These are phyloP conservation scores for Yamadazyma pseudoaaseri DNA, from an alignment of 1,139 yeast species.

Conservation along the genomic window DNA sequence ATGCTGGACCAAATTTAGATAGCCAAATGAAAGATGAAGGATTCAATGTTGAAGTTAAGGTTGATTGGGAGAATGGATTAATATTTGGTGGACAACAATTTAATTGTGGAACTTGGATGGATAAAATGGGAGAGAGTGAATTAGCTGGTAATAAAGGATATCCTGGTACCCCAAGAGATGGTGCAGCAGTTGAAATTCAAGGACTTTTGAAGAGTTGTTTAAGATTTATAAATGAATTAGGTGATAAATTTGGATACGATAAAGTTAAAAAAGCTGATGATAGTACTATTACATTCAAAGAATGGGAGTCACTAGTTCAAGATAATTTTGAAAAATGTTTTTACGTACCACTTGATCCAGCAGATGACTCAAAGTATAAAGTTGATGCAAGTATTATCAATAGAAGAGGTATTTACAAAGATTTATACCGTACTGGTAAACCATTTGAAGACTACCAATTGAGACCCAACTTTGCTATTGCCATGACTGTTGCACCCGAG, in stretches of 20 bases:
- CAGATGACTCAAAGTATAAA: slow-evolving; percentile 51
- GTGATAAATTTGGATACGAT: slow-evolving; percentile 49
- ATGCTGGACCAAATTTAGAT: slow-evolving; percentile 87
- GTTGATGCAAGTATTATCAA: slow-evolving; percentile 68
- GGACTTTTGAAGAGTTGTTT: slow-evolving; percentile 84
- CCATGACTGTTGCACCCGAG: slow-evolving; percentile 93
- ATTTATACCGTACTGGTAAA: slow-evolving; percentile 74
- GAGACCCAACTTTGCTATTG: slow-evolving; percentile 89
- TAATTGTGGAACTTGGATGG: slow-evolving; percentile 99
- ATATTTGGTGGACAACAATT: slow-evolving; percentile 88
- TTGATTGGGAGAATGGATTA: slow-evolving; percentile 89
- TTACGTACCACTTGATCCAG: slow-evolving; percentile 66
- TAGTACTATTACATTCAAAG: slow-evolving; percentile 44
- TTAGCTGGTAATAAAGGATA: slow-evolving; percentile 80
- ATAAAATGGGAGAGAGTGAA: slow-evolving; percentile 95
- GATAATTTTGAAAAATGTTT: slow-evolving; percentile 75
- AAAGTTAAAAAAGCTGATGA: slow-evolving; percentile 62
- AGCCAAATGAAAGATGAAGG: slow-evolving; percentile 93
- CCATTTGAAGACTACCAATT: slow-evolving; percentile 92
- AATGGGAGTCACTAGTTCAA: slow-evolving; percentile 73
- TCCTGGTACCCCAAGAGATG: slow-evolving; percentile 98
- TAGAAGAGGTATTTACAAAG: slow-evolving; percentile 93
- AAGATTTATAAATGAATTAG: slow-evolving; percentile 63
- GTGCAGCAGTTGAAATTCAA: slow-evolving; percentile 91
- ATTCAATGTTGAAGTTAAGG: slow-evolving; percentile 74